Conservation (phyloP, 768 basidiomycete species). For the Rubroboletus pulcherrimus region DNA sequence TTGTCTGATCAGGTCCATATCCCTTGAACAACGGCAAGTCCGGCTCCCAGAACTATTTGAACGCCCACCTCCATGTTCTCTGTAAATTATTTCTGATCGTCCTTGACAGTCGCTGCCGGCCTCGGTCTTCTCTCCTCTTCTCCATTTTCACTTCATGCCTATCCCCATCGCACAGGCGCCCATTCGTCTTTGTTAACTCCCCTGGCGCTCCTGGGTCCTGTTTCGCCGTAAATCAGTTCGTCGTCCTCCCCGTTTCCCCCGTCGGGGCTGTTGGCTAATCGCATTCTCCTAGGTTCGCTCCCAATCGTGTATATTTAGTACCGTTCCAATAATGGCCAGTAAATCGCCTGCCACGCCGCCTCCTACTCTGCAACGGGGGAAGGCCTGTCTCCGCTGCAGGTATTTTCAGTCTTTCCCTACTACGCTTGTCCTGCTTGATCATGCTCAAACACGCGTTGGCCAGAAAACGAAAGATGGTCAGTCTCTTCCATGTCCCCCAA, state of each 20-base stretch:
- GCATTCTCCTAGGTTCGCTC: slow-evolving; percentile 16
- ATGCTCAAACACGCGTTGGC: slow-evolving; percentile 13
- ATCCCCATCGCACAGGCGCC: slow-evolving; percentile 25
- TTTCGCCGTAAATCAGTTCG: slow-evolving; percentile 8
- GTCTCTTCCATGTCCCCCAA: slow-evolving; percentile 3
- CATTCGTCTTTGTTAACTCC: slow-evolving; percentile 6
- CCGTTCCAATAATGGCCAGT: slow-evolving; percentile 34
- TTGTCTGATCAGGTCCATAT: slow-evolving; percentile 24
- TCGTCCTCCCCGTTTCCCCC: not conserved
- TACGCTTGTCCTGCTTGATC: not conserved
- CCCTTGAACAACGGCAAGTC: slow-evolving; percentile 24
- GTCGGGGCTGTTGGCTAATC: not conserved
- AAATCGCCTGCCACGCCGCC: slow-evolving; percentile 28
- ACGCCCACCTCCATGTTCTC: slow-evolving; percentile 26
- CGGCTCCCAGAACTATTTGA: slow-evolving; percentile 31
- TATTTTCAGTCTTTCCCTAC: slow-evolving; percentile 27
- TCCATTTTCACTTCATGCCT: slow-evolving; percentile 24
- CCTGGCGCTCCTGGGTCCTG: not conserved
- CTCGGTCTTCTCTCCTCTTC: not conserved
- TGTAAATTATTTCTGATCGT: slow-evolving; percentile 29
- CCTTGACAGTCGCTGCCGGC: slow-evolving; percentile 2
- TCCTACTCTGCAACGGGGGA: slow-evolving; percentile 58
- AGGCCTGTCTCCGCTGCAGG: slow-evolving; percentile 74
- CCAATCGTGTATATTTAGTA: slow-evolving; percentile 35
- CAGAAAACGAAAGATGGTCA: slow-evolving; percentile 71